These are phyloP conservation scores for Toxicodendron radicans DNA, from an alignment of 345 rosid genomes.

Conservation along the genomic window DNA sequence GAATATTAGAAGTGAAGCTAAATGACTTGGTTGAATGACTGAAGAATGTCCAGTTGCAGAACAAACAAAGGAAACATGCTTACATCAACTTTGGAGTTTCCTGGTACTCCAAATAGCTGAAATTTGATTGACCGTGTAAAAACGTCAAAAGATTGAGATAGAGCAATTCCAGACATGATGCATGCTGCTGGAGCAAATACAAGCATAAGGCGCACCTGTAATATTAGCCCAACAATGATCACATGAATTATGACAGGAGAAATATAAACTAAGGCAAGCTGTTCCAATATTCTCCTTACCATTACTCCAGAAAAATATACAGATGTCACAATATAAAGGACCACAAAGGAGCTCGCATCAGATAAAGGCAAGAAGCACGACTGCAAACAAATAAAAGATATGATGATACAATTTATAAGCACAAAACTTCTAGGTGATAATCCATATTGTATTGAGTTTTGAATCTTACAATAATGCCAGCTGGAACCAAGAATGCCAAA, in stretches of 20 bases:
- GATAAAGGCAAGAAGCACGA: slow-evolving; percentile 96
- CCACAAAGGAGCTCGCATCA: slow-evolving; percentile 91
- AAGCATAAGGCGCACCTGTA: slow-evolving; percentile 98
- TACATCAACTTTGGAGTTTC: slow-evolving; percentile 56
- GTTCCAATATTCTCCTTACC: slow-evolving; percentile 51
- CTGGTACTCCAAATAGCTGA: slow-evolving; percentile 55
- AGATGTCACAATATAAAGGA: slow-evolving; percentile 92
- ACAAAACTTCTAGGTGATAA: slow-evolving; percentile 6
- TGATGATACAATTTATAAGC: slow-evolving; percentile 14
- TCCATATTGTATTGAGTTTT: slow-evolving; percentile 8
- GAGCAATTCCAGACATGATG: slow-evolving; percentile 97
- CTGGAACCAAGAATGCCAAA: slow-evolving; percentile 98
- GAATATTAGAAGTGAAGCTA: slow-evolving; percentile 21
- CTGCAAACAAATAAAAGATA: slow-evolving; percentile 50
- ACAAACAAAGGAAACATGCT: slow-evolving; percentile 28
- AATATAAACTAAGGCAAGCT: neutral
- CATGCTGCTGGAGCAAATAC: slow-evolving; percentile 99
- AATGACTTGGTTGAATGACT: slow-evolving; percentile 14
- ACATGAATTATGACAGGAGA: neutral
- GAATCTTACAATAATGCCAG: slow-evolving; percentile 90
- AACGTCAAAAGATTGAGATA: slow-evolving; percentile 93
- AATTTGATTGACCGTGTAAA: slow-evolving; percentile 89
- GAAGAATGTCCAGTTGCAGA: slow-evolving; percentile 13
- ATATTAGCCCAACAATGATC: slow-evolving; percentile 20
- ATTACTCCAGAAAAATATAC: slow-evolving; percentile 99